Percentiles rank a stretch among this genome's conserved stretches.
These are phyloP conservation scores for Mucor sp. DNA, from an alignment of 371 early-diverging fungal species.

Conservation along the genomic window DNA sequence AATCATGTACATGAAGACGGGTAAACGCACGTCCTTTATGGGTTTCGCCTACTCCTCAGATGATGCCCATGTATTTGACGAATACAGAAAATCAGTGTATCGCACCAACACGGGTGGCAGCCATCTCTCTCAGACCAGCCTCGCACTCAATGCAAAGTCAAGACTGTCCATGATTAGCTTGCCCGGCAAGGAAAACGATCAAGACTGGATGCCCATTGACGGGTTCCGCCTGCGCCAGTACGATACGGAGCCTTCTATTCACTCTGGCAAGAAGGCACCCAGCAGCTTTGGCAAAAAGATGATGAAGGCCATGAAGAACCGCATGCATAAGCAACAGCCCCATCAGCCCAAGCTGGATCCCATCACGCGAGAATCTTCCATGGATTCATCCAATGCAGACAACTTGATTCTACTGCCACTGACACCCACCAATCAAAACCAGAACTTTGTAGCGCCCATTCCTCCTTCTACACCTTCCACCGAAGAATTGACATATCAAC, in stretches of 20 bases:
- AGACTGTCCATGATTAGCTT: conserved; percentile 13
- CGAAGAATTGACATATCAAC: background rate
- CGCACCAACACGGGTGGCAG: conserved; percentile 24
- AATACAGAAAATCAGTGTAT: conserved; percentile 46
- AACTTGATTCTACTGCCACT: conserved; percentile 39
- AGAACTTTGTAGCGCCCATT: conserved; percentile 8
- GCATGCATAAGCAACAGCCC: background rate
- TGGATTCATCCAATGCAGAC: conserved; percentile 87
- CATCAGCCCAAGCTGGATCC: background rate
- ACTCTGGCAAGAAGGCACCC: conserved; percentile 12
- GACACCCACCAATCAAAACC: background rate
- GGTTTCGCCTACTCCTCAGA: conserved; percentile 55
- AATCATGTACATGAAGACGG: conserved; percentile 53
- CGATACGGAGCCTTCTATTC: conserved; percentile 30
- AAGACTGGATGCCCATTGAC: conserved; percentile 49
- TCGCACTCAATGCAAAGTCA: background rate
- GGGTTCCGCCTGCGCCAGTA: conserved; percentile 33
- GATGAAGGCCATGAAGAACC: conserved; percentile 38
- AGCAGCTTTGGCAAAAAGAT: conserved; percentile 36
- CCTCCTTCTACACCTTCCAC: conserved; percentile 4
- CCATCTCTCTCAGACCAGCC: background rate
- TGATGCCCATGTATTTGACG: conserved; percentile 47
- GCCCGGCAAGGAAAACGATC: conserved; percentile 3
- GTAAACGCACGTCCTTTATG: conserved; percentile 46
- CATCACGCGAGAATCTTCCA: conserved; percentile 6